These are phyloP conservation scores for Toxicodendron radicans DNA, from an alignment of 345 rosid species.

Conservation along the genomic window DNA sequence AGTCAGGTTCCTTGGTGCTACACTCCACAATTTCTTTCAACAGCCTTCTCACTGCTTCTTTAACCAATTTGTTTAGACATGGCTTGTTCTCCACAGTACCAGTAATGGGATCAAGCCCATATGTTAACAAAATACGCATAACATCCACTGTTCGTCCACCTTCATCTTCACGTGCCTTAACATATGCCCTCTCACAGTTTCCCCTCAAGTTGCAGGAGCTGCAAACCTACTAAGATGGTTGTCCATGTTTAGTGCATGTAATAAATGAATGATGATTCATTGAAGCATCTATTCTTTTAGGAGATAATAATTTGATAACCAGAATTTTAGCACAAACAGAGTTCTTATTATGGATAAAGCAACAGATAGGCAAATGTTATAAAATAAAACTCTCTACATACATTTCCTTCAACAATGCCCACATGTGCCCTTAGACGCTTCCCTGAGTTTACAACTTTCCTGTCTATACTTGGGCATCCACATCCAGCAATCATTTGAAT, in stretches of 20 bases:
- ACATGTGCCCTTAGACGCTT: slow-evolving; percentile 78
- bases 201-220: slow-evolving; percentile 87
- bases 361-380: neutral
- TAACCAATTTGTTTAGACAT: slow-evolving; percentile 57
- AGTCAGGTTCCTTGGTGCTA: slow-evolving; percentile 37
- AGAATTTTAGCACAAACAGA: neutral
- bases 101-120: slow-evolving; percentile 58
- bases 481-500: slow-evolving; percentile 59
- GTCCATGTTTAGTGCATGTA: slow-evolving; percentile 1
- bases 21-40: slow-evolving; percentile 60
- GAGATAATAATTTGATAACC: neutral
- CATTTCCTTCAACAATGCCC: slow-evolving; percentile 71
- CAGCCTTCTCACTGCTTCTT: slow-evolving; percentile 65
- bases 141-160: slow-evolving; percentile 77
- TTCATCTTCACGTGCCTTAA: slow-evolving; percentile 61
- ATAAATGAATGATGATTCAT: neutral
- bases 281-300: neutral
- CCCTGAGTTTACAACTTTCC: slow-evolving; percentile 89
- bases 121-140: slow-evolving; percentile 72
- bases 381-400: slow-evolving; percentile 33
- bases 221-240: slow-evolving; percentile 60
- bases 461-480: slow-evolving; percentile 89
- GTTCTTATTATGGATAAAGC: slow-evolving; percentile 2
- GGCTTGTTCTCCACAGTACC: slow-evolving; percentile 54
- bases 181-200: slow-evolving; percentile 83